These are phyloP conservation scores for Arachnomyces sp. DNA, from an alignment of 2,329 filamentous ascomycete species.

Conservation along the genomic window DNA sequence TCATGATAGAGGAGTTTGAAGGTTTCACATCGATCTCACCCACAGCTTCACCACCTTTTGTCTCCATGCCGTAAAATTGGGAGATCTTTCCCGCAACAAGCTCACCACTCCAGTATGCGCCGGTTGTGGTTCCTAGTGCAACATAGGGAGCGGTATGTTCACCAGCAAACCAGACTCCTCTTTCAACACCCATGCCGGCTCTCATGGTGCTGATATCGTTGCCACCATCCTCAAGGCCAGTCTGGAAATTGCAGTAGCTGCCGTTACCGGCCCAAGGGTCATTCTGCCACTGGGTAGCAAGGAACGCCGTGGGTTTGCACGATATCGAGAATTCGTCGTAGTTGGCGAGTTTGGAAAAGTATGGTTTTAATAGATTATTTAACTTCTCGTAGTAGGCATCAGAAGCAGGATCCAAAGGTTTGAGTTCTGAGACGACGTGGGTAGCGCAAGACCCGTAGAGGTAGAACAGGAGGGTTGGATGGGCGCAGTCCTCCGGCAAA, in stretches of 20 bases:
- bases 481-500: conserved; percentile 49
- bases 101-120: conserved; percentile 88
- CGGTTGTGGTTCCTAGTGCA: conserved; percentile 77
- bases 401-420: conserved; percentile 25
- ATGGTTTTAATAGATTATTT: conserved; percentile 63
- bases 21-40: neutral
- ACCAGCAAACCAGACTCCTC: conserved; percentile 75
- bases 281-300: conserved; percentile 68
- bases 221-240: conserved; percentile 62
- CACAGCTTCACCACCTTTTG: neutral
- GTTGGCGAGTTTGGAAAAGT: conserved; percentile 65
- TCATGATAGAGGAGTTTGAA: too few species aligned
- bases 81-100: conserved; percentile 55
- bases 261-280: conserved; percentile 75
- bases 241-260: conserved; percentile 78
- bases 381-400: conserved; percentile 49
- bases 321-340: conserved; percentile 47
- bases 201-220: conserved; percentile 58
- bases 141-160: conserved; percentile 89
- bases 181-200: conserved; percentile 41
- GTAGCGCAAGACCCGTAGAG: conserved; percentile 37
- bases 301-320: conserved; percentile 55
- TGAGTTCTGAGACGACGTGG: conserved; percentile 30
- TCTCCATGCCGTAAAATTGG: conserved; percentile 18
- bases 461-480: conserved; percentile 79